Percentiles rank a stretch among this genome's conserved stretches.
Evolutionary conservation across 306 rosid species (phyloP).

Genomic region (Fragaria iinumae): DNA sequence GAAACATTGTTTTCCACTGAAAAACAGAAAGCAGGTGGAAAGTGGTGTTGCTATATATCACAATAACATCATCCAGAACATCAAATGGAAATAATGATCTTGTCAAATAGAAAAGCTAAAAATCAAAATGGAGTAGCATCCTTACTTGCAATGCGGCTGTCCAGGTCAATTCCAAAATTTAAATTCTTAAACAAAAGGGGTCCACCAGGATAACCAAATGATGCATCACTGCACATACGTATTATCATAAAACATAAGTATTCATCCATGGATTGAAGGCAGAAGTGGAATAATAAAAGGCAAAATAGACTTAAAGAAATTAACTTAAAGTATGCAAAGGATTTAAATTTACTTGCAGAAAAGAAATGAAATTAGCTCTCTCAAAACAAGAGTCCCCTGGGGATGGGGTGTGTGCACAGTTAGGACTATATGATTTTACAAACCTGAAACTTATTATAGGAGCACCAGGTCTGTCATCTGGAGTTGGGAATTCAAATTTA

Average conservation of each 20-base stretch:
- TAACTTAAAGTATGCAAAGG: background rate
- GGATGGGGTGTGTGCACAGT: background rate
- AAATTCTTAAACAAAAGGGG: slow-evolving; percentile 81
- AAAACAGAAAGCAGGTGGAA: background rate
- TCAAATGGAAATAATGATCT: background rate
- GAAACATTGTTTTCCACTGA: background rate
- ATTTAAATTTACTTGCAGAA: background rate
- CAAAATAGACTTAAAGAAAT: background rate
- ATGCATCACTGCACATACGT: slow-evolving; percentile 78
- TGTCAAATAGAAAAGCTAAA: background rate
- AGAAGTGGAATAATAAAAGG: background rate
- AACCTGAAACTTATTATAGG: slow-evolving; percentile 99
- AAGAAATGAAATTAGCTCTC: background rate
- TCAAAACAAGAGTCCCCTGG: background rate
- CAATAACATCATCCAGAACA: background rate
- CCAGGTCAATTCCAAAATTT: slow-evolving; percentile 98
- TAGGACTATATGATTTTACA: slow-evolving; percentile 7
- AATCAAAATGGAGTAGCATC: slow-evolving; percentile 20
- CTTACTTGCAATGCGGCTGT: slow-evolving; percentile 99
- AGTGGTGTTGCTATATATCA: background rate
- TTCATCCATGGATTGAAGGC: background rate
- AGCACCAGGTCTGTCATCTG: slow-evolving; percentile 98
- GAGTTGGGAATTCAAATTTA: slow-evolving; percentile 99
- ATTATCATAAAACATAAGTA: slow-evolving; percentile 14
- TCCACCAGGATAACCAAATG: slow-evolving; percentile 98